Conservation (phyloP, 2,329 filamentous ascomycete species). For the Fusarium lyarnte region DNA sequence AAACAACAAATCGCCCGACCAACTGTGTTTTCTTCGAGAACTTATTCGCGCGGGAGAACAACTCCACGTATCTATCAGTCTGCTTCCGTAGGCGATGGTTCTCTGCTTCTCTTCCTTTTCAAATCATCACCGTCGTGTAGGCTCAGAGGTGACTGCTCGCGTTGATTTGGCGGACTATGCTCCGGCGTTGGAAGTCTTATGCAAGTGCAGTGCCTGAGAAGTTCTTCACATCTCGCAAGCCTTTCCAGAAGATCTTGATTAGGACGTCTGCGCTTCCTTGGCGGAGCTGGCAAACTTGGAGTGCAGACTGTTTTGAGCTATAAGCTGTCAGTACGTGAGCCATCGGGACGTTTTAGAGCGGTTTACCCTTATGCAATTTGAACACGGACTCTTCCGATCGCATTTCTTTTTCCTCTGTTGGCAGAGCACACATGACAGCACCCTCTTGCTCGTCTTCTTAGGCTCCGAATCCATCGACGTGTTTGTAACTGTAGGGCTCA, state of each 20-base stretch:
- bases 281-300: conserved; percentile 43
- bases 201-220: conserved; percentile 42
- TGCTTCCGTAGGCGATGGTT: background rate
- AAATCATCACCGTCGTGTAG: conserved; percentile 12
- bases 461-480: conserved; percentile 14
- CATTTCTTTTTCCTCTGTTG: conserved; percentile 49
- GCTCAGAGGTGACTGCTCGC: conserved; percentile 11
- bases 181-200: conserved; percentile 30
- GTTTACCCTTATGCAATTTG: conserved; percentile 43
- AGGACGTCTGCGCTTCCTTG: conserved; percentile 43
- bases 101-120: conserved; percentile 13
- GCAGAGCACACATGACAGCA: conserved; percentile 45
- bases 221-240: conserved; percentile 16
- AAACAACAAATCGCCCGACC: background rate
- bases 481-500: conserved; percentile 13
- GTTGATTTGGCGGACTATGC: conserved; percentile 12
- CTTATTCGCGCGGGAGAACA: fast-evolving
- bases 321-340: background rate
- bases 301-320: conserved; percentile 42
- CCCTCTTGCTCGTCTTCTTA: conserved; percentile 27
- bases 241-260: conserved; percentile 42
- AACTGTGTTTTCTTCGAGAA: background rate
- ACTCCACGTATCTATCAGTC: background rate
- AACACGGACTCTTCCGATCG: conserved; percentile 46
- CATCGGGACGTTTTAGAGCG: fast-evolving